These are phyloP conservation scores for Lophium mytilinum DNA, from an alignment of 495 filamentous ascomycete species.

Conservation along the genomic window DNA sequence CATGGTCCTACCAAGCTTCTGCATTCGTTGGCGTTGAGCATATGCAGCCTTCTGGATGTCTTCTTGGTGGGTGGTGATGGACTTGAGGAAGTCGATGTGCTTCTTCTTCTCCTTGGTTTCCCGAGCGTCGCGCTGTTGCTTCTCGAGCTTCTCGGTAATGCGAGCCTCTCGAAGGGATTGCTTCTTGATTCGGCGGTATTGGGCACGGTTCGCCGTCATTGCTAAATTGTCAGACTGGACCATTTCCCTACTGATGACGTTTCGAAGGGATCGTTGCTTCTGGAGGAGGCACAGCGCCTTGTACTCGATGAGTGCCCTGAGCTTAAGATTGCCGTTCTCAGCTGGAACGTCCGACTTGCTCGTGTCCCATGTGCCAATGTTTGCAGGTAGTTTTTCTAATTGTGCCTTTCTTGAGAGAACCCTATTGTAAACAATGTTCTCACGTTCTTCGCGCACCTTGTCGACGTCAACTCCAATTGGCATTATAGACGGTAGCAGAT, in stretches of 20 bases:
- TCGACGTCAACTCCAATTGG: conserved; percentile 81
- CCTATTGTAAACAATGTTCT: conserved; percentile 80
- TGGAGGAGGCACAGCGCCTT: conserved; percentile 74
- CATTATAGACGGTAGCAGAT: conserved; percentile 76
- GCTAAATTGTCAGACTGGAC: conserved; percentile 88
- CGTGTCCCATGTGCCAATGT: conserved; percentile 75
- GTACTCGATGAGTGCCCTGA: conserved; percentile 86
- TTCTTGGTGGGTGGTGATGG: conserved; percentile 59
- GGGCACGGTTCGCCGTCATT: conserved; percentile 84
- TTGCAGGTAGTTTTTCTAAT: conserved; percentile 71
- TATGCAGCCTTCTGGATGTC: conserved; percentile 53
- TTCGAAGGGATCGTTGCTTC: conserved; percentile 77
- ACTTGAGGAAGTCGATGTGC: conserved; percentile 77
- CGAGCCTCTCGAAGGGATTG: conserved; percentile 91
- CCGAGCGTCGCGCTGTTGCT: conserved; percentile 91
- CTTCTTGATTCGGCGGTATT: conserved; percentile 92
- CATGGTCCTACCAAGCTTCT: conserved; percentile 85
- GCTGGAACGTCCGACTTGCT: conserved; percentile 59
- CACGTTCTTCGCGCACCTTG: conserved; percentile 69
- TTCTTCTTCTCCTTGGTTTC: conserved; percentile 94
- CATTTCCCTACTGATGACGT: conserved; percentile 80
- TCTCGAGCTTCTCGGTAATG: conserved; percentile 96
- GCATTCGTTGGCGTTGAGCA: conserved; percentile 58
- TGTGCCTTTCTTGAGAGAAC: conserved; percentile 75
- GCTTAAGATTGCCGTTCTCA: conserved; percentile 73